Base-by-base conservation (phyloP, 2,329 filamentous ascomycete genomes). In the Sphaerulina populicola region DNA sequence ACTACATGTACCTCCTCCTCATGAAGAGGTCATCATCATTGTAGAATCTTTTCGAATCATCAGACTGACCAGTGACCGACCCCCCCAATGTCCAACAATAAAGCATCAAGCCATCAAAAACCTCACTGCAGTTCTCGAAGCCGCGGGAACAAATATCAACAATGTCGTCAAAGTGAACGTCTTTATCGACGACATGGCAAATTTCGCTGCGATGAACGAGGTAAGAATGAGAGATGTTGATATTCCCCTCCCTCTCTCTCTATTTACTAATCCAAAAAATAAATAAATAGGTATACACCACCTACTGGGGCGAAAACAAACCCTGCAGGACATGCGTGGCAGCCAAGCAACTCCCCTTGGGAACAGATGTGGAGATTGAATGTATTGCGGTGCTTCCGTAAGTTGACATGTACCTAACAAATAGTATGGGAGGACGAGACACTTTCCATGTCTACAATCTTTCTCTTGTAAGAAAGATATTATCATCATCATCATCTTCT, bases 121-220 rank as follows among this genome's bases (percentile, higher is more conserved):
- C 66, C 71, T 85, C 11, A 64, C 71, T 6, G 73, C 74, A 2
- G 73, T 85, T 5, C 78, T 86, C 15, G 72, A 78, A 56, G 81
- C 76, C 7, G 78, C 80, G 0, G 81, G 81, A 0, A 78, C 75
- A 46, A 73, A 71, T 52, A 69, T 85, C 35, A 70, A 75, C 29
- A 81, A 83, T 50, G 76, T 80, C 0, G 75, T 86, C 64, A 85
- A 86, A 67, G 76, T 82, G 55, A 85, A 84, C 59, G 72, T 85
- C 23, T 86, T 81, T 62, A 64, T 86, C 15, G 78, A 77, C 1
- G 74, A 76, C 52, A 86, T 86, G 81, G 71, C 77, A 42, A 73
- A 85, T 64, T 86, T 85, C 62, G 74, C 71, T 0, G 69, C 71
- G 8, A 76, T 82, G 69, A 81, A 81, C 54, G 74, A 76, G 53